Evolutionary conservation across 2,329 filamentous ascomycete species (phyloP), one percentile per base, ranked within the genome.

Genomic region (Plenodomus lindquistii): DNA sequence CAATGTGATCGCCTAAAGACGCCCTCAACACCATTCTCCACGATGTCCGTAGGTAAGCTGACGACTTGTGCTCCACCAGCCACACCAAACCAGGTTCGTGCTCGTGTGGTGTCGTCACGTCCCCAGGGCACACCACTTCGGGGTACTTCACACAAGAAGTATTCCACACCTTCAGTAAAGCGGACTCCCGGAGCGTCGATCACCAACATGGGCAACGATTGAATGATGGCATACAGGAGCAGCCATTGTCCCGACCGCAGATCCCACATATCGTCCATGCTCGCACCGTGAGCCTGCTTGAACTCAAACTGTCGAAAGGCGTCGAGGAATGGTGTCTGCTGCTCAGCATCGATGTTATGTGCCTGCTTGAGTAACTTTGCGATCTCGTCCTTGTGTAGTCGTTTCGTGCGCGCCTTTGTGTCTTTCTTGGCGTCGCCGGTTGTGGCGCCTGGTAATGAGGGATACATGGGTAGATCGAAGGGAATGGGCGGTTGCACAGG

Each of bases 401-500:
- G 88, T 74, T 84, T 85, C 16, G 81, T 82, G 51, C 85, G 82
- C 45, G 89, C 81, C 66, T 89, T 91, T 27, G 80, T 76, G 66
- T 93, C 88, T 60, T 91, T 88, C 73, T 91, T 93, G 1, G 82
- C 69, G 17, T 89, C 81, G 24, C 90, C 78, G 1, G 80, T 79
- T 46, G 86, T 79, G 16, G 91, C 79, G 1, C 83, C 77, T 24
- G 81, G 79, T 61, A 95, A 81, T 1, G 81, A 82, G 0, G 93
- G 93, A 19, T 95, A 73, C 56, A 86, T 82, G 2, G 94, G 93
- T 4, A 90, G 79, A 67, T 97, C 93, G 65, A 93, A 97, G 0
- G 94, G 93, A 46, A 97, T 85, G 0, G 93, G 91, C 0, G 94
- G 94, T 50, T 93, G 83, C 0, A 97, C 91, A 0, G 94, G 94